Conservation (phyloP, 192 early-diverging fungal genomes). For the Chytriomyces hyalinus region DNA sequence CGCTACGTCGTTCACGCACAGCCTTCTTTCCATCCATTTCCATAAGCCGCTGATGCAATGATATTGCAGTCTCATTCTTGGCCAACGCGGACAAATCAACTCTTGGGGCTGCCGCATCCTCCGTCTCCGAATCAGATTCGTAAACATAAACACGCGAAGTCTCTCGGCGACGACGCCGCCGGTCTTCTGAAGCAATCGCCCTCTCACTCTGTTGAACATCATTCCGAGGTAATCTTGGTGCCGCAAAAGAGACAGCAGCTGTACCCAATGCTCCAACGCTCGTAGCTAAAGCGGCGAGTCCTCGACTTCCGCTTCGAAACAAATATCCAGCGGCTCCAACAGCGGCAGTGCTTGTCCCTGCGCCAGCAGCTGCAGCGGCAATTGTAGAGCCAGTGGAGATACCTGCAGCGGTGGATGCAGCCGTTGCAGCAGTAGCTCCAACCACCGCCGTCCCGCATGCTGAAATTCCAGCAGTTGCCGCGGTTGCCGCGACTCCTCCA, state of each 20-base stretch:
- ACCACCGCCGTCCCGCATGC: background rate
- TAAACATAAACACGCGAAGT: background rate
- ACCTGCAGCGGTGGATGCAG: background rate
- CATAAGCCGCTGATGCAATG: too few relatives aligned
- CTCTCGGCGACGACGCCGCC: background rate
- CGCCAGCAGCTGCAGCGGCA: background rate
- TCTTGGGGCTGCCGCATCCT: background rate
- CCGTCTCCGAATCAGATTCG: background rate
- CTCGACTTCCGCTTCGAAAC: slow-evolving; percentile 3
- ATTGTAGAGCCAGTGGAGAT: background rate
- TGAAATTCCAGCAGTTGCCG: background rate
- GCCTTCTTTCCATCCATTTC: too few relatives aligned
- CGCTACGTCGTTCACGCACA: too few relatives aligned
- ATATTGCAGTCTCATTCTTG: too few relatives aligned
- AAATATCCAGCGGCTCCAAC: background rate
- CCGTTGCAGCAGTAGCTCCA: background rate
- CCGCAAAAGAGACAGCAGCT: background rate
- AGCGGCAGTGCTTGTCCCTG: background rate
- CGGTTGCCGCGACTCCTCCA: background rate
- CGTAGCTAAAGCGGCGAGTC: background rate
- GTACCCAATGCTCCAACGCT: background rate
- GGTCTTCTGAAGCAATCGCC: background rate
- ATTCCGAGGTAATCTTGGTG: background rate
- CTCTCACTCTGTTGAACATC: background rate
- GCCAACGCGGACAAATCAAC: too few relatives aligned